Conservation (phyloP, 768 basidiomycete species). For the Kwoniella bestiolae region DNA sequence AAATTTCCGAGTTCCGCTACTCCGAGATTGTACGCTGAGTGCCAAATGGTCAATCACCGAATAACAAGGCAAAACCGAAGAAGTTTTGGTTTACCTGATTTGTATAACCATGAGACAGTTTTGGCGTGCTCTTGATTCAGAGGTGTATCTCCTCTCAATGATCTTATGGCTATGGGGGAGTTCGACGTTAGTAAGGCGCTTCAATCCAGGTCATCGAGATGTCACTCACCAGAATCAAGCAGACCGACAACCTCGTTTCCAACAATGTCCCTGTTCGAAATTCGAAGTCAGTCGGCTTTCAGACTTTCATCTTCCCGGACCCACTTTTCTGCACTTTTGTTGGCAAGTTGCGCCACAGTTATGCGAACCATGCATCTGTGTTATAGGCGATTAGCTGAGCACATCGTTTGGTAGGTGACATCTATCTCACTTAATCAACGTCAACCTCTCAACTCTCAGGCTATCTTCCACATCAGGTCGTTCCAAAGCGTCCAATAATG, state of each 20-base stretch:
- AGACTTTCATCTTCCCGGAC: background rate
- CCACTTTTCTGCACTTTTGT: background rate
- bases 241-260: background rate
- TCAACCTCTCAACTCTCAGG: slow-evolving; percentile 3
- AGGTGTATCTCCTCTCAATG: background rate
- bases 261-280: background rate
- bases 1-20: background rate
- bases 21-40: slow-evolving; percentile 2
- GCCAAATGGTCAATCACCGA: no score
- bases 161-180: background rate
- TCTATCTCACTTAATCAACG: slow-evolving; percentile 11
- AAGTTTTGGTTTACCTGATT: background rate
- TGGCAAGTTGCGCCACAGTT: background rate
- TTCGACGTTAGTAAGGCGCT: background rate
- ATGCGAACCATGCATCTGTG: slow-evolving; percentile 6
- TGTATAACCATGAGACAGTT: slow-evolving; percentile 7
- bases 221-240: background rate
- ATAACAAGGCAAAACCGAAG: background rate
- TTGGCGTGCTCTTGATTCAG: background rate
- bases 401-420: no score
- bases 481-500: background rate
- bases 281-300: no score
- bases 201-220: background rate
- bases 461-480: background rate
- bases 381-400: no score